Base-by-base conservation (phyloP, 1,139 yeast species). In the Debaryomyces psychrophilus region DNA sequence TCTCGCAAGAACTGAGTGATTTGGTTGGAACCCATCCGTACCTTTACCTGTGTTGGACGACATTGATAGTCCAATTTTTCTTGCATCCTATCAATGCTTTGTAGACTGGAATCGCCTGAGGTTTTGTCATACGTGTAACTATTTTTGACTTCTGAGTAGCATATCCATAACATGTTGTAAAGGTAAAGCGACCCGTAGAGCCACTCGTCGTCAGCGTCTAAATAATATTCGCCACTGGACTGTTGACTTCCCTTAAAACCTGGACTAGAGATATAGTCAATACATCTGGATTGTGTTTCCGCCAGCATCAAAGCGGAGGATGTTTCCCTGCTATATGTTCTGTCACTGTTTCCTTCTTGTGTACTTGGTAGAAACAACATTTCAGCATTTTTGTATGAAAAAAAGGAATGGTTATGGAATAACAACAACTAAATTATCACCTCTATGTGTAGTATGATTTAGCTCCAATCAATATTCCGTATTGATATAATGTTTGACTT, bases 181-280 rank as follows among this genome's bases (percentile, higher is more conserved):
- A 38, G 12, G 11, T 38, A 20, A 7, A 38, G 28, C 26, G 34
- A 18, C 2, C 23, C 12, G 35, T n/a, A 11, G 15, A 38, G n/a
- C 41, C 41, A 38, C 18, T 26, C 20, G 5, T 18, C 34, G 8
- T 18, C 20, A 11, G 41, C 25, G 34, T 18, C 41, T 18, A 18
- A 11, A 29, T 27, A n/a, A 12, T 17, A 6, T 4, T 11, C 26
- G 11, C 33, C n/a, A 18, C 12, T 12, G 9, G n/a, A 38, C 11
- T n/a, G n/a, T 25, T 5, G 26, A 15, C 23, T 27, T 11, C 17
- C 27, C 8, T 2, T 26, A 18, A 38, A 28, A 4, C n/a, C 17
- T 8, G 22, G 25, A 11, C 14, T 18, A 5, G 34, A 28, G 27
- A 9, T 8, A 11, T 14, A n/a, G n/a, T 28, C 8, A 1, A 17